Evolutionary conservation across 2,329 filamentous ascomycete genomes (phyloP), one percentile per base, ranked within the genome.

Genomic region (Neonectria ditissima): DNA sequence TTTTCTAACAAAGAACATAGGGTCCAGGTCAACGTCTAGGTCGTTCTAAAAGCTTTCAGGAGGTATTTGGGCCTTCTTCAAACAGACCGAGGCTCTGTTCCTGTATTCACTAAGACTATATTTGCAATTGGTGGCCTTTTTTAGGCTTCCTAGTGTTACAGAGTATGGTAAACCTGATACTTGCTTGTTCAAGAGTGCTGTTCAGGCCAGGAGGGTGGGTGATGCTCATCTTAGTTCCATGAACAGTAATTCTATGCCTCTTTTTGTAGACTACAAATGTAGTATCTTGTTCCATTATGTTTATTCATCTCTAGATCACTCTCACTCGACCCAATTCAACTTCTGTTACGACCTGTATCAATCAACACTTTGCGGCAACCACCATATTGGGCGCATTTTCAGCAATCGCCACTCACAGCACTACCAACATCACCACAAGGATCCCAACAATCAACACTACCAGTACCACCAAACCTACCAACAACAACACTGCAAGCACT

Each of bases 1-100:
- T 16, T 37, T 43, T 16, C 10, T 5, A 60, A 69, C 66, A 67
- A 69, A 69, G 66, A 65, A 54, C 30, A 41, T 8, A 9, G 37
- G 20, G 16, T 41, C 7, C 14, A 14, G 16, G 5, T 16, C 6
- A 5, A 37, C 16, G 3, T 37, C n/a, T 20, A 4, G 37, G n/a
- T 20, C 3, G 37, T 41, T 18, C n/a, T 20, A n/a, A 41, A 9
- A 7, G n/a, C 37, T 41, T 41, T 8, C n/a, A 18, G n/a, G 37
- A 41, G n/a, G 2, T 8, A 7, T 37, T 37, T 13, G 30, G 30
- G 30, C 30, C 30, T 32, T 10, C 4, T 9, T 13, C 30, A 32
- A 41, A 41, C n/a, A 41, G 37, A 9, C 37, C 37, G 9, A 37
- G 14, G 34, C 5, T 8, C 5, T 37, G 14, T 37, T 37, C 9